Percentiles rank a stretch among this genome's conserved stretches.
phyloP scores from a whole-genome alignment of 164 flowering plant genomes.

The Tetrastigma voinierianum region DNA sequence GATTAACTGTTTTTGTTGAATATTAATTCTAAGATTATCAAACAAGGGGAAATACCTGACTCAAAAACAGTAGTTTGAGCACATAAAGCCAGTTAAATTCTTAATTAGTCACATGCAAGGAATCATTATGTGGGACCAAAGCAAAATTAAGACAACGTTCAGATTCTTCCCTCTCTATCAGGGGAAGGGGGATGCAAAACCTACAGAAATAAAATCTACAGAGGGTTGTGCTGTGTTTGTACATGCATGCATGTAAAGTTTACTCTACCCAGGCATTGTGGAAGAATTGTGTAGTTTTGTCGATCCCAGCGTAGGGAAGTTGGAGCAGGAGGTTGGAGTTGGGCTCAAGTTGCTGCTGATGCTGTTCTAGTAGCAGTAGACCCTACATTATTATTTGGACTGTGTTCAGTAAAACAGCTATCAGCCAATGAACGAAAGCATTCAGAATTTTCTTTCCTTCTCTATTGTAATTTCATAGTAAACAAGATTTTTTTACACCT shows the following conservation, averaged over 20 bases:
- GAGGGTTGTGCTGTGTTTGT: not conserved
- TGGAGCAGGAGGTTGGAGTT: slow-evolving; percentile 43
- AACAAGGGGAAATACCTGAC: no score
- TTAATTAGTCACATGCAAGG: no score
- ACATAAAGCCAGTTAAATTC: no score
- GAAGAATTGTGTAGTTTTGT: slow-evolving; percentile 88
- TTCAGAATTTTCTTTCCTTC: no score
- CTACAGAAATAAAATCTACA: not conserved
- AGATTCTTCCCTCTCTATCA: no score
- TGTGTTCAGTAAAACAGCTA: not conserved
- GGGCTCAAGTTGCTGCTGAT: slow-evolving; percentile 43
- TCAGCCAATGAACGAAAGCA: not conserved
- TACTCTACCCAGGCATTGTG: slow-evolving; percentile 93
- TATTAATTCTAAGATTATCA: no score
- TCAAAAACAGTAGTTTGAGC: no score
- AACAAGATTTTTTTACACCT: slow-evolving; percentile 31
- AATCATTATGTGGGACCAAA: no score
- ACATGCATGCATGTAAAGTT: not conserved
- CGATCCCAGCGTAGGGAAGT: slow-evolving; percentile 79
- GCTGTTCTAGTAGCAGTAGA: slow-evolving; percentile 62
- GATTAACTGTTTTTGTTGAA: no score
- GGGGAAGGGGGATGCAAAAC: no score
- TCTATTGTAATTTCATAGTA: not conserved
- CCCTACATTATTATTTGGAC: slow-evolving; percentile 38
- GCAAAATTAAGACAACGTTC: no score